phyloP scores from a whole-genome alignment of 2,329 filamentous ascomycete genomes.

The Myriosclerotinia curreyana region DNA sequence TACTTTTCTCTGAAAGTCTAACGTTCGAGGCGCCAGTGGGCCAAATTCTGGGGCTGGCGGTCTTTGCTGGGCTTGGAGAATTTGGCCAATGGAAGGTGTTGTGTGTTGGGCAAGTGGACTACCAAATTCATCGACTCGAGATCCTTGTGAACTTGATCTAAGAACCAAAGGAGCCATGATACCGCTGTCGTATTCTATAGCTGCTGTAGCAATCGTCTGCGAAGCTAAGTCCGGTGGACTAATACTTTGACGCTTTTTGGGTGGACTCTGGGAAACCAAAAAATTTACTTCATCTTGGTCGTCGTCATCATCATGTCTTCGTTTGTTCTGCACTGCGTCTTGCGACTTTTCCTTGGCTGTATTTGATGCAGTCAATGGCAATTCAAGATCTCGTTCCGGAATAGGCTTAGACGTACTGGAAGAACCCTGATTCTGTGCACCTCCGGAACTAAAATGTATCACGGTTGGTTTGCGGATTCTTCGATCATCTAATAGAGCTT shows the following conservation, averaged over 20 bases:
- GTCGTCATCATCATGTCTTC: not conserved
- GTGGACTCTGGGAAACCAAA: slow-evolving; percentile 15
- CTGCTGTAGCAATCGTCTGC: not conserved
- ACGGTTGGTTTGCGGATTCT: slow-evolving; percentile 28
- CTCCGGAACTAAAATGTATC: slow-evolving; percentile 29
- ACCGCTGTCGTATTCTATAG: not conserved
- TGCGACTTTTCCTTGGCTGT: slow-evolving; percentile 9
- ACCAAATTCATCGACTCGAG: slow-evolving; percentile 34
- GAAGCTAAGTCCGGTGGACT: slow-evolving; percentile 11
- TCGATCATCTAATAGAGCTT: slow-evolving; percentile 24
- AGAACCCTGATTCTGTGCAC: slow-evolving; percentile 33
- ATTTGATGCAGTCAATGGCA: not conserved
- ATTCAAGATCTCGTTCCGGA: not conserved
- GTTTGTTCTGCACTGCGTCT: not conserved
- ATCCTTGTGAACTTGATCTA: slow-evolving; percentile 29
- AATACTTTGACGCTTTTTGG: slow-evolving; percentile 26
- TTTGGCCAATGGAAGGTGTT: slow-evolving; percentile 25
- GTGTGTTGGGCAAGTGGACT: slow-evolving; percentile 30
- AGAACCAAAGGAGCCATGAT: not conserved
- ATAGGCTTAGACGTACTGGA: slow-evolving; percentile 16
- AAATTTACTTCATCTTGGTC: not conserved
- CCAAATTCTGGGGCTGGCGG: slow-evolving; percentile 13
- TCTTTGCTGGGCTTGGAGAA: slow-evolving; percentile 24
- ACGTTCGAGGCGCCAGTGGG: not conserved
- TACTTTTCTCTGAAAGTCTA: not conserved